Conservation (phyloP, 1,284 basidiomycete species). For the Exobasidium rhododendri region DNA sequence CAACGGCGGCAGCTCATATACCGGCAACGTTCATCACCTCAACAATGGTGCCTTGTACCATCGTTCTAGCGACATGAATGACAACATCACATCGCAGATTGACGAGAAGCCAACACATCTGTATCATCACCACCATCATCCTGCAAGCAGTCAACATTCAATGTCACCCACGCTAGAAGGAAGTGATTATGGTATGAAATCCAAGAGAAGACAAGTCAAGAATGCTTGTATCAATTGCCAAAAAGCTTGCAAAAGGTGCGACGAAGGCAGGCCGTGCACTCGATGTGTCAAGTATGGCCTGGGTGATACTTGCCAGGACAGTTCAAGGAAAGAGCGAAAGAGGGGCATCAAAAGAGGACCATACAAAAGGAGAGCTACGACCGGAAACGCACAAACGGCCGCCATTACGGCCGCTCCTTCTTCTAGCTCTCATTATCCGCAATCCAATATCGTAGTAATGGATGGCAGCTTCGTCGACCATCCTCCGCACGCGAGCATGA, state of each 20-base stretch:
- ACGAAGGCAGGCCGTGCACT: slow-evolving; percentile 77
- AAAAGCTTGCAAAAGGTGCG: slow-evolving; percentile 85
- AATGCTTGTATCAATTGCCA: slow-evolving; percentile 84
- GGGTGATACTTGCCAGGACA: slow-evolving; percentile 73
- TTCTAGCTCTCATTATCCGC: not conserved
- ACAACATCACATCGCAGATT: not conserved
- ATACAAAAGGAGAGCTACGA: slow-evolving; percentile 68
- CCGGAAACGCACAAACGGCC: slow-evolving; percentile 28
- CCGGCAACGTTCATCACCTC: not conserved
- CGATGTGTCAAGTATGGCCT: slow-evolving; percentile 81
- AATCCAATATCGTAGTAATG: not conserved
- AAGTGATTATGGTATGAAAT: slow-evolving; percentile 18
- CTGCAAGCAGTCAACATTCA: slow-evolving; percentile 1
- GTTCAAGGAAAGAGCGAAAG: slow-evolving; percentile 76
- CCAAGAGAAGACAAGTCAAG: slow-evolving; percentile 80
- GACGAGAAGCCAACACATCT: too few relatives aligned
- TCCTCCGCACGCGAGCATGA: not conserved
- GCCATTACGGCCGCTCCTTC: not conserved
- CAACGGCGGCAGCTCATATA: not conserved
- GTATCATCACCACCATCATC: not conserved
- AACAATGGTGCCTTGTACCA: not conserved
- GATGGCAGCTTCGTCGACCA: not conserved
- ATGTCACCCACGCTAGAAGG: not conserved
- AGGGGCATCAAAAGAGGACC: slow-evolving; percentile 82
- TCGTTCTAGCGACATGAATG: not conserved